These are phyloP conservation scores for Hamamelis virginiana DNA, from an alignment of 164 flowering plant species.

Conservation along the genomic window DNA sequence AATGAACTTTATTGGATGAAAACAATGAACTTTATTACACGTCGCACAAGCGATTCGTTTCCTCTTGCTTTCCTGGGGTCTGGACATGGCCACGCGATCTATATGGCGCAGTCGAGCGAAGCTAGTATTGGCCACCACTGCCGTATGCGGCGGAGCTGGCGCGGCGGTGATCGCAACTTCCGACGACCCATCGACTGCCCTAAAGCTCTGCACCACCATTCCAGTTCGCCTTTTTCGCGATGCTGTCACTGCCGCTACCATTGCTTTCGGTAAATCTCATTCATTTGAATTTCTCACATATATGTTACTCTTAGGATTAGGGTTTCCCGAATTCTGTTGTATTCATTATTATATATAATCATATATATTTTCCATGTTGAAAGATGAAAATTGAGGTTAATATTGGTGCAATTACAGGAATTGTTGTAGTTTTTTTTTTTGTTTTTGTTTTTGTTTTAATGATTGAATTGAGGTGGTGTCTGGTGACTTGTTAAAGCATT, in stretches of 20 bases:
- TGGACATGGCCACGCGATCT: conserved; percentile 52
- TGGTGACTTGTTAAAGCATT: too few relatives aligned
- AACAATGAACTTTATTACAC: not conserved
- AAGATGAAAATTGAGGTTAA: too few relatives aligned
- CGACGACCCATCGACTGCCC: conserved; percentile 61
- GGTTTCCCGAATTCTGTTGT: too few relatives aligned
- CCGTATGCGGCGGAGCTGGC: conserved; percentile 54
- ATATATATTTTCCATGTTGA: too few relatives aligned
- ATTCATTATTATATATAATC: too few relatives aligned
- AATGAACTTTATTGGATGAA: too few relatives aligned
- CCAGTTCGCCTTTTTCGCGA: conserved; percentile 79
- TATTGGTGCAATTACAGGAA: too few relatives aligned
- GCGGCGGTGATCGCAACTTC: conserved; percentile 58
- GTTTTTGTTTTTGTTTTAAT: too few relatives aligned
- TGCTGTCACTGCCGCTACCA: conserved; percentile 68
- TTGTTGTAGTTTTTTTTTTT: too few relatives aligned
- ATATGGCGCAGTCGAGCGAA: conserved; percentile 54
- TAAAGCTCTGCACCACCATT: conserved; percentile 71
- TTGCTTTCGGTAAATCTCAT: conserved; percentile 56
- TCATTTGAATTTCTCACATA: too few relatives aligned
- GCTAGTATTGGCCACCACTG: conserved; percentile 43
- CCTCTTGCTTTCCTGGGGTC: conserved; percentile 2
- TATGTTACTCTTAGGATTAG: too few relatives aligned
- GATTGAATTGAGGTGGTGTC: too few relatives aligned
- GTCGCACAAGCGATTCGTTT: not conserved